phyloP scores from a whole-genome alignment of 2,329 filamentous ascomycete genomes.

The Dryadomyces quercivorus region DNA sequence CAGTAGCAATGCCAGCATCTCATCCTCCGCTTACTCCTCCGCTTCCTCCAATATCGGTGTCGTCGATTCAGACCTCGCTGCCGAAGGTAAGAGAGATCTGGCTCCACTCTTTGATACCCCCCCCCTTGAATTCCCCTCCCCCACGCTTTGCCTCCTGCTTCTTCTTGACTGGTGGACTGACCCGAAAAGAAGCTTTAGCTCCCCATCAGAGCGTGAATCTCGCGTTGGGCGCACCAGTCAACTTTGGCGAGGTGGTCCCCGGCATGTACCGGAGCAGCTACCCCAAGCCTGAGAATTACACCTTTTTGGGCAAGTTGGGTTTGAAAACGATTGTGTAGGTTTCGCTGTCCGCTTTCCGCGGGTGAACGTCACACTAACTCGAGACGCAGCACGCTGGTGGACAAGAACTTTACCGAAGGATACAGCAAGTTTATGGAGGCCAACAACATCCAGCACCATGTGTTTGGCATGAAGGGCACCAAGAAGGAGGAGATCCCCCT shows the following conservation, averaged over 20 bases:
- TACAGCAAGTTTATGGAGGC: conserved; percentile 50
- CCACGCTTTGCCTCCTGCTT: background rate
- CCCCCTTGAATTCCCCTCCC: too few species aligned
- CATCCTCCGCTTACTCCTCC: conserved; percentile 6
- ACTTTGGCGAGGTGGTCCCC: conserved; percentile 65
- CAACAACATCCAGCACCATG: conserved; percentile 58
- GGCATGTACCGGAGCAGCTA: conserved; percentile 77
- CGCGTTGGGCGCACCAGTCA: conserved; percentile 36
- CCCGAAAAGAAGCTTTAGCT: background rate
- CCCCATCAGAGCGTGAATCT: background rate
- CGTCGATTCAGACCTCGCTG: background rate
- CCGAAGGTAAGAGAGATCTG: conserved; percentile 1
- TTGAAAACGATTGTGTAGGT: conserved; percentile 71
- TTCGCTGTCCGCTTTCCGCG: background rate
- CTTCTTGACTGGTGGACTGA: background rate
- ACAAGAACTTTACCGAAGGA: conserved; percentile 43
- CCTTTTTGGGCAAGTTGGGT: conserved; percentile 53
- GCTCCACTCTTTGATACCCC: background rate
- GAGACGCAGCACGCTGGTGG: conserved; percentile 43
- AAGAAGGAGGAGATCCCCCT: conserved; percentile 65
- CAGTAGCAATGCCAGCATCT: conserved; percentile 8
- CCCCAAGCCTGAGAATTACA: conserved; percentile 57
- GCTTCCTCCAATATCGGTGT: background rate
- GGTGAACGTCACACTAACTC: conserved; percentile 5
- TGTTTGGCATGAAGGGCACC: conserved; percentile 75